A percentile compares a stretch with the other conserved stretches of the same genome.
phyloP scores from a whole-genome alignment of 2,329 filamentous ascomycete genomes.

The Paecilomyces formosus region DNA sequence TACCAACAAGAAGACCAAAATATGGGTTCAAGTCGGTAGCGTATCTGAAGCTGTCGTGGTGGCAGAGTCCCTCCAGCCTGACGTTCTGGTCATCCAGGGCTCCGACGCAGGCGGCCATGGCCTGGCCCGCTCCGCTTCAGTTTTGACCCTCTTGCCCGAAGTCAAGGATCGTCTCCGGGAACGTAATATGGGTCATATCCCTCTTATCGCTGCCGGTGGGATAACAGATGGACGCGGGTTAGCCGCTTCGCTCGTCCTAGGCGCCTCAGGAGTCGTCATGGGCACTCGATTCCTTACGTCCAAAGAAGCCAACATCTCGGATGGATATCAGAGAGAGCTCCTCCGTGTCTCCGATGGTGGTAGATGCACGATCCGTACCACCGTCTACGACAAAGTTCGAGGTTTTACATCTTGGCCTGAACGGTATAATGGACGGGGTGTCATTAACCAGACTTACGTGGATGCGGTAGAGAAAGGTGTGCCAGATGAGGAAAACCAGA shows the following conservation, averaged over 20 bases:
- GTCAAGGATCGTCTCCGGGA: slow-evolving; percentile 33
- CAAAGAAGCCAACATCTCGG: slow-evolving; percentile 40
- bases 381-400: slow-evolving; percentile 26
- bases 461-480: slow-evolving; percentile 34
- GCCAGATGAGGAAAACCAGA: slow-evolving; percentile 32
- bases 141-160: slow-evolving; percentile 46
- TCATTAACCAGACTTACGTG: slow-evolving; percentile 49
- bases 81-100: slow-evolving; percentile 48
- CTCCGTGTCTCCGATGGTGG: slow-evolving; percentile 46
- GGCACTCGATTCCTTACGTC: slow-evolving; percentile 58
- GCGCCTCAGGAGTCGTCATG: slow-evolving; percentile 50
- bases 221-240: slow-evolving; percentile 46
- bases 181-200: slow-evolving; percentile 23
- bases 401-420: slow-evolving; percentile 52
- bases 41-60: slow-evolving; percentile 40
- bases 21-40: slow-evolving; percentile 49
- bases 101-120: slow-evolving; percentile 50
- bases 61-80: slow-evolving; percentile 29
- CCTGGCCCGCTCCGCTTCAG: slow-evolving; percentile 36
- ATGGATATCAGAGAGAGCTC: slow-evolving; percentile 45
- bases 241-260: slow-evolving; percentile 44
- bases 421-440: slow-evolving; percentile 50
- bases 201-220: slow-evolving; percentile 47
- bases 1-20: slow-evolving; percentile 31
- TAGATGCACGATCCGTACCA: slow-evolving; percentile 32